Base-by-base conservation (phyloP, 495 filamentous ascomycete genomes). In the Penicillium silybi region DNA sequence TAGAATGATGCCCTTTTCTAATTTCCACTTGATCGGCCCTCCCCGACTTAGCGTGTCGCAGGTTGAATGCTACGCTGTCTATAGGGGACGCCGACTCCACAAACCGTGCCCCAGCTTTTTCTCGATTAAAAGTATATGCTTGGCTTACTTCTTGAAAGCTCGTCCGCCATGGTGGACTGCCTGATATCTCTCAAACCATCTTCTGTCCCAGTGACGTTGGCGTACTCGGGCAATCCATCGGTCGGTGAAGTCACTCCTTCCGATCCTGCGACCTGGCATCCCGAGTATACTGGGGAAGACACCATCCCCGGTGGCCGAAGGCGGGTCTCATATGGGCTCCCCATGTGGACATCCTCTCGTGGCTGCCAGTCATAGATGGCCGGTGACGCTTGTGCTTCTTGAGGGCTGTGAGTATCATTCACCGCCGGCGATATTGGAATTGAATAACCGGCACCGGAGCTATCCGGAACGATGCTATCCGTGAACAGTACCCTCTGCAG, bases 71-170 rank as follows among this genome's bases (percentile, higher is more conserved):
- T 16, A 17, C 16, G 7, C n/a, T 19, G 13, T 32, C 29, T 32
- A 11, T 32, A 4, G 29, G 9, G 29, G 10, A 32, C 11, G 11
- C 29, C 4, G 13, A 26, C 26, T 29, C 29, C 29, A 32, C 26
- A 35, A 40, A 1, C 17, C 25, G 10, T 10, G 16, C 20, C 16
- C 29, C 29, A 32, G n/a, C 15, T 27, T 32, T 3, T 18, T 17
- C 22, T 19, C 18, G 1, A 26, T 58, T 50, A 64, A 41, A 66
- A 66, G 19, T 66, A 66, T 42, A 66, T 49, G 20, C 44, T 56
- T 20, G 62, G 54, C 34, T 54, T 45, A 1, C 27, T 53, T 43
- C 50, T 56, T 11, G 63, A 61, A 38, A 64, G 43, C 45, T 58
- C 53, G 13, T 56, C 54, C 22, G 62, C 62, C 27, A 34, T 48